Evolutionary conservation across 495 filamentous ascomycete species (phyloP).

Genomic region (Penicillium lividum): DNA sequence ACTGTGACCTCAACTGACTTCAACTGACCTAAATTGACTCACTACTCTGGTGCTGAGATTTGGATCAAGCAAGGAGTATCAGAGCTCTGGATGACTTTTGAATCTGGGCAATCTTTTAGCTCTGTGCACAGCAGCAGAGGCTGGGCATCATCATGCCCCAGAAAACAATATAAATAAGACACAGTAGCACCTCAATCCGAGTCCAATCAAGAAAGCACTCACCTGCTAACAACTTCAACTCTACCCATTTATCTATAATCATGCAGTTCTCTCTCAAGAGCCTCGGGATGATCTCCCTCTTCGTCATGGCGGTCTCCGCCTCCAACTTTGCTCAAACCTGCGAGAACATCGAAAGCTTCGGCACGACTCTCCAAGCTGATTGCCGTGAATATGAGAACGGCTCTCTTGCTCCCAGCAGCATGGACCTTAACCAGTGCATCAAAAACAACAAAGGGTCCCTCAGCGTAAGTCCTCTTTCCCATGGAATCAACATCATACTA

Average conservation of each 20-base stretch:
- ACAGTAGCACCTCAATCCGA: not conserved
- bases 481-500: conserved; percentile 1
- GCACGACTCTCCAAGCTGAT: conserved; percentile 16
- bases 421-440: conserved; percentile 25
- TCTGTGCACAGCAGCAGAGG: not conserved
- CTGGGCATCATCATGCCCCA: not conserved
- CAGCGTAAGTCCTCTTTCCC: conserved; percentile 6
- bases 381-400: conserved; percentile 21
- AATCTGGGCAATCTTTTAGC: not conserved
- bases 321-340: conserved; percentile 27
- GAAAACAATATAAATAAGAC: conserved; percentile 3
- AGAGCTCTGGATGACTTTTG: not conserved
- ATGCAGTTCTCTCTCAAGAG: conserved; percentile 25
- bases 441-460: conserved; percentile 23
- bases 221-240: not conserved
- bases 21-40: not conserved
- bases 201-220: not conserved
- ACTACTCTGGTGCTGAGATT: not conserved
- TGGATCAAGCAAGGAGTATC: conserved; percentile 9
- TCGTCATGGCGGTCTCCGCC: conserved; percentile 18
- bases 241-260: not conserved
- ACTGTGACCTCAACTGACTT: conserved; percentile 11
- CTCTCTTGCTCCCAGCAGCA: conserved; percentile 1
- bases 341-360: conserved; percentile 16
- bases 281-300: conserved; percentile 20